Evolutionary conservation across 352 stramenopile species (phyloP).

Genomic region (Pseudoperonospora humuli): DNA sequence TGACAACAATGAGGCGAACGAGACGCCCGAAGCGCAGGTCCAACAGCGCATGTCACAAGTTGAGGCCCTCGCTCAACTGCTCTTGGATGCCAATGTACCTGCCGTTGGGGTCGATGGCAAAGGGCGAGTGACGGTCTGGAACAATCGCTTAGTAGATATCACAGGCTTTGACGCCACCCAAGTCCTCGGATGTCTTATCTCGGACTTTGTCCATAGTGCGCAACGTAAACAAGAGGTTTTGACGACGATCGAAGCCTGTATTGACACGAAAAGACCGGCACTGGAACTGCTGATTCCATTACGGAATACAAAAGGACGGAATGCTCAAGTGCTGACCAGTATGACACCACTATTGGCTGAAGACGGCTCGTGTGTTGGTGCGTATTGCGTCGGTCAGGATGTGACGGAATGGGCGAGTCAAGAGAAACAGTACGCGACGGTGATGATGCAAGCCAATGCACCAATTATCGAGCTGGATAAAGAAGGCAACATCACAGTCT

Average conservation of each 20-base stretch:
- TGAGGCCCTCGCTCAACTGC: conserved; percentile 23
- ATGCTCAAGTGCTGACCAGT: conserved; percentile 43
- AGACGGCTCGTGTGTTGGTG: conserved; percentile 34
- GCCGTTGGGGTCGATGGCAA: conserved; percentile 46
- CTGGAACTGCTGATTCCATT: conserved; percentile 44
- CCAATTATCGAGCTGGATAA: conserved; percentile 75
- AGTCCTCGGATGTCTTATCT: conserved; percentile 33
- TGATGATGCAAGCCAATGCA: conserved; percentile 71
- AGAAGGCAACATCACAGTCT: conserved; percentile 55
- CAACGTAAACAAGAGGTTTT: conserved; percentile 27
- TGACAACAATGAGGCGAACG: conserved; percentile 11
- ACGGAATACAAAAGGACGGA: conserved; percentile 33
- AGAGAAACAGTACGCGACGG: conserved; percentile 46
- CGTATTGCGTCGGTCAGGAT: conserved; percentile 49
- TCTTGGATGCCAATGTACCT: conserved; percentile 56
- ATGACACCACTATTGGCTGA: conserved; percentile 40
- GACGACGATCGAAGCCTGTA: conserved; percentile 15
- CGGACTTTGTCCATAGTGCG: conserved; percentile 44
- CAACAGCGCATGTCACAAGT: conserved; percentile 4
- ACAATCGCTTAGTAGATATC: conserved; percentile 39
- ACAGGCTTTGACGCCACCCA: conserved; percentile 36
- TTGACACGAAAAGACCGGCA: conserved; percentile 33
- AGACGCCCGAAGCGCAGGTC: background rate
- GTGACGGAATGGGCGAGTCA: conserved; percentile 44
- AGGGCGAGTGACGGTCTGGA: conserved; percentile 57